Conservation (phyloP, 2,329 filamentous ascomycete genomes). For the Epichloe baconii region DNA sequence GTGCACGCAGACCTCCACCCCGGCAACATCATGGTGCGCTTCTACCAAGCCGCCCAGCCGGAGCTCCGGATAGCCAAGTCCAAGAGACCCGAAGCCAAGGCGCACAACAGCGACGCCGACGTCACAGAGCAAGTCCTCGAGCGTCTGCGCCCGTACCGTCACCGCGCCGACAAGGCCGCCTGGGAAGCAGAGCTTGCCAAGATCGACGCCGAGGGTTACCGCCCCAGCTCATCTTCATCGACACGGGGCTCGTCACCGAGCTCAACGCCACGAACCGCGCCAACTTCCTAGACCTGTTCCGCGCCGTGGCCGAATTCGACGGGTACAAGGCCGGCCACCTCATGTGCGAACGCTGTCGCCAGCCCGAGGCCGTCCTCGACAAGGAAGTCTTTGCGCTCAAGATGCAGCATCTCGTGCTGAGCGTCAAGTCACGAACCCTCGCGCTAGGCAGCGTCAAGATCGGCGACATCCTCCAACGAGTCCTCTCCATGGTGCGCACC, state of each 20-base stretch:
- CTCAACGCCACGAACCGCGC: constrained; percentile 72
- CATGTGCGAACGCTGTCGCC: constrained; percentile 91
- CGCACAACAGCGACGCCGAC: constrained; percentile 44
- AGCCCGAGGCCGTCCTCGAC: constrained; percentile 81
- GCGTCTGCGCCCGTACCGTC: constrained; percentile 60
- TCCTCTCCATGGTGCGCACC: constrained; percentile 76
- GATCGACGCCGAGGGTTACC: constrained; percentile 77
- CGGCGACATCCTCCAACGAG: constrained; percentile 83
- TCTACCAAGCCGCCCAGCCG: constrained; percentile 72
- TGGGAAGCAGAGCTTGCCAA: constrained; percentile 65
- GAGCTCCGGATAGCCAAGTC: constrained; percentile 33
- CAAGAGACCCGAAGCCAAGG: constrained; percentile 14
- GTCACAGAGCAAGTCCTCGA: constrained; percentile 79
- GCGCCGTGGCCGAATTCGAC: constrained; percentile 89
- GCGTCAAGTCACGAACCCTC: constrained; percentile 81
- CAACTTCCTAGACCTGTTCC: constrained; percentile 94
- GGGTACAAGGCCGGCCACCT: constrained; percentile 88
- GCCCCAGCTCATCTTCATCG: constrained; percentile 92
- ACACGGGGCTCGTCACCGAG: constrained; percentile 89
- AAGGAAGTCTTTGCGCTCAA: constrained; percentile 83
- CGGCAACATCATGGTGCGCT: constrained; percentile 98
- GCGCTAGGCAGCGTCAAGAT: constrained; percentile 92
- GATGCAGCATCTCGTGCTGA: constrained; percentile 91
- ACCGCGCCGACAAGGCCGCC: constrained; percentile 45
- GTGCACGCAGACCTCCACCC: constrained; percentile 93